Base-by-base conservation (phyloP, 768 basidiomycete species). In the Suillus lakei region DNA sequence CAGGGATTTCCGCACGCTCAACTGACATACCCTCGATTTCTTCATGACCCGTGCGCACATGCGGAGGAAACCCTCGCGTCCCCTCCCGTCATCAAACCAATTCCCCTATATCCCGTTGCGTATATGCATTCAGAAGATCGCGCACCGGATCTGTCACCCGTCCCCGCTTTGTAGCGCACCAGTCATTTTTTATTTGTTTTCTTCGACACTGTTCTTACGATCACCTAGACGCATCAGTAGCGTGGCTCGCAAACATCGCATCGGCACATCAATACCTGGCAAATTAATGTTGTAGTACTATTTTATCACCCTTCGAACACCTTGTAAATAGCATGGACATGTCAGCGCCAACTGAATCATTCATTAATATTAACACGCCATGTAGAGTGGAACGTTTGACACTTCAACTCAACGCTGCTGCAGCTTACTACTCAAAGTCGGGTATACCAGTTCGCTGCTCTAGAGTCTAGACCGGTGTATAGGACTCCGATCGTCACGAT, bases 11-110 rank as follows among this genome's bases (percentile, higher is more conserved):
- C 54, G 34, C 55, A 67, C 39, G 23, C 58, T 6, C 44, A 51
- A 39, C 61, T 44, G 36, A n/a, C 54, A 10, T 26, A 39, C 41
- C 62, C 64, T 38, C 56, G 16, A 38, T 10, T 26, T 39, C 38
- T 28, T 58, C 56, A 39, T 39, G 36, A 58, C 16, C 38, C 26
- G 23, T 58, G 38, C 10, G 66, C 63, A 58, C 46, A 68, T n/a
- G 55, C 61, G 21, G 66, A 69, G 43, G 36, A 67, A 30, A 26
- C 64, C 36, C 53, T 63, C 43, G 60, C 65, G 50, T 62, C 70
- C 28, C 73, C 74, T 41, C 56, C 64, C 46, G 44, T 78, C 30
- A 62, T 77, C 64, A 74, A 63, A 62, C 77, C 76, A 10, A 77
- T 66, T 26, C 72, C 76, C 8, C 26, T 72, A 46, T 78, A 77